Evolutionary conservation across 805 yeast species (phyloP).

Genomic region (Dipodascopsis tothii): DNA sequence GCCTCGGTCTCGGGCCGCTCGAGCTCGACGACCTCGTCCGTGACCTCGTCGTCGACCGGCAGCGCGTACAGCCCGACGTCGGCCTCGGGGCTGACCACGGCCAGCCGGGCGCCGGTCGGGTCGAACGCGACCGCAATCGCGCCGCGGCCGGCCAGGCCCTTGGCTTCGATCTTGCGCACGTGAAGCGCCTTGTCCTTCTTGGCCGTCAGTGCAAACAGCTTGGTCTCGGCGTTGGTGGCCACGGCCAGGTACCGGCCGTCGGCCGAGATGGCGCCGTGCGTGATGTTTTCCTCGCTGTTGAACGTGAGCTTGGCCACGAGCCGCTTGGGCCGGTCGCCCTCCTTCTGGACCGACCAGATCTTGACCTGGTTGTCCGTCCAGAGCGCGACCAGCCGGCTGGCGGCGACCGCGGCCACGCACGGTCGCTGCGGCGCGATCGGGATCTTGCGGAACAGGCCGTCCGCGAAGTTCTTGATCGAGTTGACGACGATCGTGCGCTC

Average conservation of each 20-base stretch:
- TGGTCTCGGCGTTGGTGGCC: conserved; percentile 59
- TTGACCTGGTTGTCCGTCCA: conserved; percentile 81
- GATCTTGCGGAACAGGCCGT: conserved; percentile 64
- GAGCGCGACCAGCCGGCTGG: conserved; percentile 50
- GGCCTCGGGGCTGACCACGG: conserved; percentile 54
- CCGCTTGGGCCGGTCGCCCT: conserved; percentile 39
- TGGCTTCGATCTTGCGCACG: conserved; percentile 49
- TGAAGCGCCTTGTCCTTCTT: conserved; percentile 33
- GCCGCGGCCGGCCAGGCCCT: conserved; percentile 38
- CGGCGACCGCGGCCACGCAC: conserved; percentile 43
- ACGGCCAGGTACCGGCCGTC: conserved; percentile 64
- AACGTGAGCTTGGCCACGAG: conserved; percentile 48
- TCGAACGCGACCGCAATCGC: conserved; percentile 48
- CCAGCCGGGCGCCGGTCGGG: conserved; percentile 34
- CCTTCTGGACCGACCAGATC: conserved; percentile 58
- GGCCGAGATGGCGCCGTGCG: conserved; percentile 56
- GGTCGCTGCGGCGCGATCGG: conserved; percentile 54
- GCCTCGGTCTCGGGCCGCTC: neutral
- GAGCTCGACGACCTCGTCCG: conserved; percentile 34
- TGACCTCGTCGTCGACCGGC: conserved; percentile 33
- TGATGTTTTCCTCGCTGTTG: conserved; percentile 68
- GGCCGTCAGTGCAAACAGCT: conserved; percentile 53
- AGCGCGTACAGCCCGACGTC: conserved; percentile 44
- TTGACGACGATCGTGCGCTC: conserved; percentile 58
- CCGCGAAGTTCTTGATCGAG: conserved; percentile 54